A percentile compares a stretch with the other conserved stretches of the same genome.
Conservation (phyloP, 352 stramenopile genomes). For the Globisporangium spiculum region DNA sequence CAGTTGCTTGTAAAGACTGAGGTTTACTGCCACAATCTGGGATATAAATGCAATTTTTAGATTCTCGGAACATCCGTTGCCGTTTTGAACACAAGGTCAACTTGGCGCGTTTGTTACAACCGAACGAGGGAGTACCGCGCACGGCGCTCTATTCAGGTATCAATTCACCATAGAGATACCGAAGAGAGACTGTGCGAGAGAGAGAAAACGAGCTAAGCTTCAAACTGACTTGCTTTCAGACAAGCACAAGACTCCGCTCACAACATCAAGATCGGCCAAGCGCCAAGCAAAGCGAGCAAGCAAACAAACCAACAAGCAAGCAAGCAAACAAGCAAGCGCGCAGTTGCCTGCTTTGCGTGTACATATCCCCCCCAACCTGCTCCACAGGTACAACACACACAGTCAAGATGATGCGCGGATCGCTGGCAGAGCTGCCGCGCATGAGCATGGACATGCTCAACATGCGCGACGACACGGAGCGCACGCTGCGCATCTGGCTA, state of each 20-base stretch:
- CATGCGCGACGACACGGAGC: conserved; percentile 33
- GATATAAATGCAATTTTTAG: too few relatives aligned
- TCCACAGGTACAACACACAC: conserved; percentile 4
- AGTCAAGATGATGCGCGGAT: conserved; percentile 32
- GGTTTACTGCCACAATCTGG: neutral
- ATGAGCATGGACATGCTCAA: conserved; percentile 67
- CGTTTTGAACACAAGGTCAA: neutral
- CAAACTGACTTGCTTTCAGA: neutral
- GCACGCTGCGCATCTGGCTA: conserved; percentile 66
- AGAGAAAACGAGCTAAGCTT: neutral
- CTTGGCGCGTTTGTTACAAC: neutral
- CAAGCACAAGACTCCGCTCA: neutral
- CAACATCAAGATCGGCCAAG: neutral
- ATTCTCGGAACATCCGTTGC: too few relatives aligned
- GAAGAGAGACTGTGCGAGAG: neutral
- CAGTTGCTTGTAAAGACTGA: neutral
- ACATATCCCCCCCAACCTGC: conserved; percentile 1
- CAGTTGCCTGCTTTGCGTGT: conserved; percentile 1
- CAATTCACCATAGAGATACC: neutral
- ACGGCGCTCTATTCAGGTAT: conserved; percentile 9
- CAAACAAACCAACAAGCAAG: neutral
- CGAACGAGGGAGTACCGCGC: neutral
- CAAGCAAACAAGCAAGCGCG: neutral
- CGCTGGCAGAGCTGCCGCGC: conserved; percentile 24
- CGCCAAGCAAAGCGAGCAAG: neutral